Conservation (phyloP, 345 rosid species). For the Eutrema yunnanense region DNA sequence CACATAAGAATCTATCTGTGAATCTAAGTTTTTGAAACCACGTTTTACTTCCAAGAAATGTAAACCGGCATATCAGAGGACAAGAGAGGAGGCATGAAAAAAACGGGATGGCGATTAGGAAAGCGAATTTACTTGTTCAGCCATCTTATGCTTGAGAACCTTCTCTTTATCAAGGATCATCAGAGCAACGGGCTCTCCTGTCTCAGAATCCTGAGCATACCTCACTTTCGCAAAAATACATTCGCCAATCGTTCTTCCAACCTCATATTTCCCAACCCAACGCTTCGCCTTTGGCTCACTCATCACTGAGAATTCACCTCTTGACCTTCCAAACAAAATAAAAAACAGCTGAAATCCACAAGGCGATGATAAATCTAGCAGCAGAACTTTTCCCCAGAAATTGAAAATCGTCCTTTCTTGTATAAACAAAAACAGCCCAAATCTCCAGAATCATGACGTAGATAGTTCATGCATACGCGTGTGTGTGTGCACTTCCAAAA, state of each 20-base stretch:
- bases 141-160: constrained; percentile 78
- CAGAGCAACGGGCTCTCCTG: constrained; percentile 71
- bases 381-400: neutral
- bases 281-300: constrained; percentile 48
- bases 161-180: constrained; percentile 91
- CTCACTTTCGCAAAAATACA: constrained; percentile 81
- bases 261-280: constrained; percentile 88
- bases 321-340: neutral
- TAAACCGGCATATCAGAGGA: neutral
- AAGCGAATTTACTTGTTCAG: constrained; percentile 53
- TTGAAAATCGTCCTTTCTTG: neutral
- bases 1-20: neutral
- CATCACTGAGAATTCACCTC: constrained; percentile 11
- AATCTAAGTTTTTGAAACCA: neutral
- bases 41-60: neutral
- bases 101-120: neutral
- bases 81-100: neutral
- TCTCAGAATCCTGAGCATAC: constrained; percentile 59
- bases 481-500: neutral
- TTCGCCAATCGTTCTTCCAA: constrained; percentile 76
- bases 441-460: neutral
- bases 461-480: neutral
- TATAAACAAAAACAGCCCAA: neutral
- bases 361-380: neutral
- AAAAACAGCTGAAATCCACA: neutral